phyloP scores from a whole-genome alignment of 139 green algal species.

The Chlamydomonas incerta region DNA sequence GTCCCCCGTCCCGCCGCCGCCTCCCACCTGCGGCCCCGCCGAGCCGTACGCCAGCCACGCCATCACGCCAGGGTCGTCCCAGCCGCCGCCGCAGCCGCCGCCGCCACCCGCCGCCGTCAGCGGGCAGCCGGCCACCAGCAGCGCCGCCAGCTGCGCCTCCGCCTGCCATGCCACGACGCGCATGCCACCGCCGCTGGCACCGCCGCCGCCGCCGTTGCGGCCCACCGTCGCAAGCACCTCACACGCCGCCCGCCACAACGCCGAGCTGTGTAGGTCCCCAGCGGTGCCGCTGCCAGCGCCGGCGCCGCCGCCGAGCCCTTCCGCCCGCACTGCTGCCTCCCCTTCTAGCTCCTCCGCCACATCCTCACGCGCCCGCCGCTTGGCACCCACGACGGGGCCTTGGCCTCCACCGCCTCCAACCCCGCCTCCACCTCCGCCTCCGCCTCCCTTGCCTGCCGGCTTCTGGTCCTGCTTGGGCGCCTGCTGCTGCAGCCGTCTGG shows the following conservation, averaged over 20 bases:
- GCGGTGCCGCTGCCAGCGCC: too few relatives aligned
- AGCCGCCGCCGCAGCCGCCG: neutral
- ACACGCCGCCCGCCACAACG: constrained; percentile 16
- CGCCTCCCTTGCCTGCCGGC: too few relatives aligned
- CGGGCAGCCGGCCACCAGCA: constrained; percentile 7
- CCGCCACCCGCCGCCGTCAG: too few relatives aligned
- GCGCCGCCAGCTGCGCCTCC: constrained; percentile 29
- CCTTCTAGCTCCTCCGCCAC: neutral
- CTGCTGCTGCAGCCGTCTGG: neutral
- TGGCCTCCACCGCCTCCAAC: too few relatives aligned
- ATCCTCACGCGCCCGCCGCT: too few relatives aligned
- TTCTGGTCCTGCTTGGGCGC: neutral
- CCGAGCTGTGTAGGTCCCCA: neutral
- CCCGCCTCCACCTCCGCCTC: too few relatives aligned
- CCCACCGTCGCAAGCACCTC: constrained; percentile 28
- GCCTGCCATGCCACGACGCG: constrained; percentile 1
- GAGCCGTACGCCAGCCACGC: constrained; percentile 2
- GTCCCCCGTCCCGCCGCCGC: too few relatives aligned
- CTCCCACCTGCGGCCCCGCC: neutral
- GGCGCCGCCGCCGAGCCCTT: neutral
- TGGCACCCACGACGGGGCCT: too few relatives aligned
- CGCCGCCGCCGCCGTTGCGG: constrained; percentile 6
- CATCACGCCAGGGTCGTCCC: constrained; percentile 32
- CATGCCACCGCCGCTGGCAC: neutral
- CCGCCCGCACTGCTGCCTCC: neutral